phyloP scores from a whole-genome alignment of 768 basidiomycete species.

The Filobasidium wieringae region DNA sequence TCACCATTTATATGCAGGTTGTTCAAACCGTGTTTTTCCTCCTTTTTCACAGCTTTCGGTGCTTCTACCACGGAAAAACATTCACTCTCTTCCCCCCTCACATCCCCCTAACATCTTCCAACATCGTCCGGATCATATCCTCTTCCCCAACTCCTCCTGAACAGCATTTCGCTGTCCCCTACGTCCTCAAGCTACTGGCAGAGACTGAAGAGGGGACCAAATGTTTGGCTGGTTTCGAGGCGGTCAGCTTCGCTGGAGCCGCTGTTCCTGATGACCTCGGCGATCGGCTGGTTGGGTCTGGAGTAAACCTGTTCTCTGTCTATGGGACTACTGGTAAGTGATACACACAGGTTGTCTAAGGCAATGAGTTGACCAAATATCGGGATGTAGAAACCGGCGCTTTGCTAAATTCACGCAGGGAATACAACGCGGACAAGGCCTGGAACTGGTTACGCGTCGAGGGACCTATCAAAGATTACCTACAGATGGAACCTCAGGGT shows the following conservation, averaged over 20 bases:
- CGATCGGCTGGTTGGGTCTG: conserved; percentile 44
- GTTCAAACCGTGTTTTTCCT: neutral
- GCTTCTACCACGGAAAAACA: conserved; percentile 31
- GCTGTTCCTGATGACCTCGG: conserved; percentile 50
- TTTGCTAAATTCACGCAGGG: conserved; percentile 36
- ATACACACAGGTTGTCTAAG: too few relatives aligned
- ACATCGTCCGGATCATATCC: conserved; percentile 28
- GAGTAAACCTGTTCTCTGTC: conserved; percentile 46
- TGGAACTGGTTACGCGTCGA: conserved; percentile 48
- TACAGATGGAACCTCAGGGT: conserved; percentile 44
- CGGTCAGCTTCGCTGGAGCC: conserved; percentile 49
- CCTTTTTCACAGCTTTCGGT: conserved; percentile 25
- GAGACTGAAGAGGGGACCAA: conserved; percentile 46
- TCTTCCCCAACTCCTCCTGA: conserved; percentile 20
- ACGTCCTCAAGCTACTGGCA: conserved; percentile 42
- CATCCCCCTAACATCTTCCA: conserved; percentile 32
- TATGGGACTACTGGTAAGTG: conserved; percentile 46
- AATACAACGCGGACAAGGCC: conserved; percentile 46
- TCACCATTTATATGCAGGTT: neutral
- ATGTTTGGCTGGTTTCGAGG: conserved; percentile 43
- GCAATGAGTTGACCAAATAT: too few relatives aligned
- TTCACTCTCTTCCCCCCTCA: conserved; percentile 35
- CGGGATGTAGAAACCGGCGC: conserved; percentile 32
- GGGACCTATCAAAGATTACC: conserved; percentile 35
- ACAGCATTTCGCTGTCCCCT: conserved; percentile 29